phyloP scores from a whole-genome alignment of 306 rosid genomes.

The Rosa chinensis region DNA sequence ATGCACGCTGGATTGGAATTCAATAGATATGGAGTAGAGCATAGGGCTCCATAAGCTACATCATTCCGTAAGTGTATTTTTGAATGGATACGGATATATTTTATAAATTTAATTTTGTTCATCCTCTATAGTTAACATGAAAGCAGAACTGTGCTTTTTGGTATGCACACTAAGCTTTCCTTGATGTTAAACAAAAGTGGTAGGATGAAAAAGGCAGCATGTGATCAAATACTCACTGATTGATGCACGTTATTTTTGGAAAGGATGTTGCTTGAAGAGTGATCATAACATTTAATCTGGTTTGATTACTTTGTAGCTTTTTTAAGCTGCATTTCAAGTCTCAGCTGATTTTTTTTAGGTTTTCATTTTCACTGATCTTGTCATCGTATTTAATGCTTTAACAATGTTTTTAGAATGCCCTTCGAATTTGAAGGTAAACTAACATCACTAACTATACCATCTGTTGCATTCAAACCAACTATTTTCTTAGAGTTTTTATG shows the following conservation, averaged over 20 bases:
- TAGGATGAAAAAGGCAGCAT: neutral
- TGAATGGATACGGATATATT: neutral
- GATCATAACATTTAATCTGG: neutral
- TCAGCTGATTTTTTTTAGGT: neutral
- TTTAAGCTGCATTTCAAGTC: neutral
- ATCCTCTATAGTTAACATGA: neutral
- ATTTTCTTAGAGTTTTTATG: neutral
- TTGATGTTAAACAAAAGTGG: neutral
- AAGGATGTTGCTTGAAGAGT: neutral
- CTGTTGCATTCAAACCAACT: neutral
- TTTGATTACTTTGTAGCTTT: neutral
- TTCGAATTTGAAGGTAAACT: neutral
- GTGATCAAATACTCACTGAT: neutral
- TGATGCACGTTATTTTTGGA: neutral
- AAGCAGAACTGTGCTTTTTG: neutral
- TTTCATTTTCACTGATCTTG: neutral
- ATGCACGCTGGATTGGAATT: conserved; percentile 78
- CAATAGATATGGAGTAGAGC: conserved; percentile 55
- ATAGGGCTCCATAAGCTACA: neutral
- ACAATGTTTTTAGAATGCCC: neutral
- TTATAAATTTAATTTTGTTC: neutral
- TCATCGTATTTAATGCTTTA: neutral
- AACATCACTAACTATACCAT: neutral
- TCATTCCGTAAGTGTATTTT: neutral
- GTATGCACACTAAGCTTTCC: neutral